Evolutionary conservation across 805 yeast species (phyloP), one percentile per base, ranked within the genome.

Genomic region (Ogataea neopini): DNA sequence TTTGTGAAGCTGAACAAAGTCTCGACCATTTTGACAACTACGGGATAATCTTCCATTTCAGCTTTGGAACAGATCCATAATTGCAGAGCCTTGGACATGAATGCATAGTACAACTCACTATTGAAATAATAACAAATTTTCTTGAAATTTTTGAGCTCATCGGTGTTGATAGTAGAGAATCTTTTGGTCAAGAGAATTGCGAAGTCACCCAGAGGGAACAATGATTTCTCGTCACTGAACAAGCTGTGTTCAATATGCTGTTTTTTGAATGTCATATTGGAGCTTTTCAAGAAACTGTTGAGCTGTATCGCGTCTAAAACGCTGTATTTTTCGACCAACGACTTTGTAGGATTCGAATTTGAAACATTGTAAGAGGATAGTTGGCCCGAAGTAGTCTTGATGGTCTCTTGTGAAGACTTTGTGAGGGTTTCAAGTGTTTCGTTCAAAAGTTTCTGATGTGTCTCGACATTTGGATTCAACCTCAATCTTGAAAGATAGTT

Each of bases 61-160:
- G 88, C 84, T 32, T 72, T 71, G 0, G 91, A 78, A 42, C 74
- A 78, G 51, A 76, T 79, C 92, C 94, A 86, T 36, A 84, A 68
- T 34, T 75, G 73, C 54, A 85, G 68, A 45, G 83, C 73, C 50
- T 78, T 77, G 32, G 74, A 71, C 76, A 85, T 77, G 15, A 83
- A 72, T 28, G 73, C 69, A 58, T 76, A 81, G 43, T 80, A 78
- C 58, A 86, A 66, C 20, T 76, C 56, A 45, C 77, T 83, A 33
- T 53, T 54, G 73, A 84, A 79, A 43, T 72, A 67, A 50, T 73
- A 74, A 36, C 76, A 68, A 18, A 71, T 65, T 13, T 62, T 61
- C 36, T 66, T 69, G 37, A 81, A 63, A 19, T 61, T 62, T 1
- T 77, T 74, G 55, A 69, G 72, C 17, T 47, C 44, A 3, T 36